These are phyloP conservation scores for Mucor plumbeus DNA, from an alignment of 371 early-diverging fungal species.

Conservation along the genomic window DNA sequence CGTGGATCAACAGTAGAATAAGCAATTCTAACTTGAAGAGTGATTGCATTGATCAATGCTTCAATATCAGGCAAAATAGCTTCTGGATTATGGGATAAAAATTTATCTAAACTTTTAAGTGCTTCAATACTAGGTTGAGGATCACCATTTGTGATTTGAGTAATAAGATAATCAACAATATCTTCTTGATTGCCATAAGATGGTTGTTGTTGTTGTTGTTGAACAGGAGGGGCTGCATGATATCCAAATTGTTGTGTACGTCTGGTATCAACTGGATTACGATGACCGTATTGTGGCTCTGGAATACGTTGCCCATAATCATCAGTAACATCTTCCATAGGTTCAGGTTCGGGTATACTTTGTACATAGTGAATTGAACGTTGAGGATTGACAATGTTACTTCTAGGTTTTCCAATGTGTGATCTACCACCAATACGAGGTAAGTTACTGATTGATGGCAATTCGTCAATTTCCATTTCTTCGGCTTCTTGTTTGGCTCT, in stretches of 20 bases:
- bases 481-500: slow-evolving; percentile 39
- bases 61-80: slow-evolving; percentile 67
- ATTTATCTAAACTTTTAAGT: slow-evolving; percentile 77
- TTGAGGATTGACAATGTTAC: slow-evolving; percentile 18
- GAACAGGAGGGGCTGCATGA: slow-evolving; percentile 16
- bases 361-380: slow-evolving; percentile 26
- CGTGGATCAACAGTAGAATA: slow-evolving; percentile 67
- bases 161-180: slow-evolving; percentile 71
- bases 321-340: slow-evolving; percentile 56
- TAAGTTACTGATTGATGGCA: slow-evolving; percentile 41
- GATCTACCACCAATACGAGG: slow-evolving; percentile 36
- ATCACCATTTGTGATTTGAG: slow-evolving; percentile 80
- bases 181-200: slow-evolving; percentile 37
- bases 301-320: slow-evolving; percentile 39
- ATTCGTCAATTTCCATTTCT: slow-evolving; percentile 46
- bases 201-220: slow-evolving; percentile 28
- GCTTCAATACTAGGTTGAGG: slow-evolving; percentile 77
- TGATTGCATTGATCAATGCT: slow-evolving; percentile 74
- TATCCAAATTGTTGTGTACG: slow-evolving; percentile 26
- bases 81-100: slow-evolving; percentile 60
- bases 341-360: slow-evolving; percentile 42
- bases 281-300: slow-evolving; percentile 18
- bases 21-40: slow-evolving; percentile 79
- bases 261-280: not conserved
- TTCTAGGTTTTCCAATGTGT: slow-evolving; percentile 42